A percentile compares a stretch with the other conserved stretches of the same genome.
Conservation (phyloP, 345 rosid genomes). For the Camelina laxa region DNA sequence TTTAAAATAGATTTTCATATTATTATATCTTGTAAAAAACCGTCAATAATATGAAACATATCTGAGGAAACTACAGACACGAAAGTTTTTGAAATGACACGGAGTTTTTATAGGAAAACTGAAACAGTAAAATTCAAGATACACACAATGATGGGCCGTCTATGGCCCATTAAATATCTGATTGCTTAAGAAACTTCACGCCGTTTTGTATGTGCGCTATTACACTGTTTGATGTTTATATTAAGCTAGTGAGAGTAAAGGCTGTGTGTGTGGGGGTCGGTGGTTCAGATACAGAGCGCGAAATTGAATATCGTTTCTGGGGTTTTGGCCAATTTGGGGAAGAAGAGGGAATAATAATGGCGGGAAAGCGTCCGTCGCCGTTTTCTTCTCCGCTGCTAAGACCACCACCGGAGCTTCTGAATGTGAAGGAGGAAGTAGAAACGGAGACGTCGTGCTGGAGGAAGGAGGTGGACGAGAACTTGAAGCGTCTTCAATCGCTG, state of each 20-base stretch:
- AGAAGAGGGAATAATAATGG: constrained; percentile 42
- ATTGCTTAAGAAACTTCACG: not conserved
- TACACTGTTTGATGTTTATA: constrained; percentile 11
- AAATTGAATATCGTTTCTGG: constrained; percentile 25
- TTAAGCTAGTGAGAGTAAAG: constrained; percentile 10
- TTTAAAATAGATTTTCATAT: not conserved
- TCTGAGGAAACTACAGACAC: not conserved
- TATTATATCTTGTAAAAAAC: not conserved
- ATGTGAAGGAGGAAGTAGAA: constrained; percentile 44
- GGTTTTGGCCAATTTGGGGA: constrained; percentile 26
- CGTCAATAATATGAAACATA: not conserved
- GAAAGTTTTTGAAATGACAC: not conserved
- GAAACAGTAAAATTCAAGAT: not conserved
- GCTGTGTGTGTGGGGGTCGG: not conserved
- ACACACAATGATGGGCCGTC: not conserved
- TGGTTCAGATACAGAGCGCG: not conserved
- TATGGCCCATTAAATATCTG: not conserved
- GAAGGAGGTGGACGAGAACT: constrained; percentile 70
- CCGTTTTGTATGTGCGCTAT: not conserved
- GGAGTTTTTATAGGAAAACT: not conserved
- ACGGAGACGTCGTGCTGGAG: constrained; percentile 59
- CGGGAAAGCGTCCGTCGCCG: constrained; percentile 58
- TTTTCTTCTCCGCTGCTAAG: constrained; percentile 44
- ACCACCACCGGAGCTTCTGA: constrained; percentile 31
- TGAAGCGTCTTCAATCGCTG: constrained; percentile 87